Evolutionary conservation across 129 eudicot species (phyloP).

Genomic region (Arctium lappa): DNA sequence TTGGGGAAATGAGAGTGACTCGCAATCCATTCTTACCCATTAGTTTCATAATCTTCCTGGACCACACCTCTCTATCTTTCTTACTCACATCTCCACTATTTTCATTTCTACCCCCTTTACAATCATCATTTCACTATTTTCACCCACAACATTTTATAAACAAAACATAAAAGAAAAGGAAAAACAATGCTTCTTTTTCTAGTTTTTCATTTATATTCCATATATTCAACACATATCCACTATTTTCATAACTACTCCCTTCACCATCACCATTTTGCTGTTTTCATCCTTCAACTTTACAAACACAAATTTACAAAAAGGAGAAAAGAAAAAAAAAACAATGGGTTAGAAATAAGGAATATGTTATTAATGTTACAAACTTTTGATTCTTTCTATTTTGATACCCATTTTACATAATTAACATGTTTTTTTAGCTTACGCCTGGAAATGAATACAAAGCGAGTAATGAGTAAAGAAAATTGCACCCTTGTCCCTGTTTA

Average conservation of each 20-base stretch:
- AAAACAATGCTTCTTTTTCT: neutral
- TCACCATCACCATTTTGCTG: neutral
- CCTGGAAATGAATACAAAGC: too few relatives aligned
- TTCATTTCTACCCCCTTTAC: constrained; percentile 2
- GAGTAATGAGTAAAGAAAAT: neutral
- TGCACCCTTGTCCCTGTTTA: neutral
- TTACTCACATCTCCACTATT: constrained; percentile 11
- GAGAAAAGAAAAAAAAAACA: neutral
- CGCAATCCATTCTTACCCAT: constrained; percentile 25
- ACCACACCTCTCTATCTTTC: constrained; percentile 15
- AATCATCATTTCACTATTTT: neutral
- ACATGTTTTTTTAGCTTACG: neutral
- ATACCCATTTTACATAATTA: too few relatives aligned
- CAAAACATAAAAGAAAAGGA: neutral
- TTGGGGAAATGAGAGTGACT: constrained; percentile 26
- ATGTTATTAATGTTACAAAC: neutral
- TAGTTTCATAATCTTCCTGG: constrained; percentile 26
- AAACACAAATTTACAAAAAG: neutral
- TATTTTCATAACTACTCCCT: constrained; percentile 5
- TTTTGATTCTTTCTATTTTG: too few relatives aligned
- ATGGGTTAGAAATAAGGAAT: neutral
- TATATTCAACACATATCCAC: neutral
- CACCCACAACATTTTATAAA: neutral
- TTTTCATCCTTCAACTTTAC: neutral
- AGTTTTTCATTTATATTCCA: too few relatives aligned